Percentiles rank a stretch among this genome's conserved stretches.
phyloP scores from a whole-genome alignment of 495 filamentous ascomycete genomes.

The Penicillium lividum region DNA sequence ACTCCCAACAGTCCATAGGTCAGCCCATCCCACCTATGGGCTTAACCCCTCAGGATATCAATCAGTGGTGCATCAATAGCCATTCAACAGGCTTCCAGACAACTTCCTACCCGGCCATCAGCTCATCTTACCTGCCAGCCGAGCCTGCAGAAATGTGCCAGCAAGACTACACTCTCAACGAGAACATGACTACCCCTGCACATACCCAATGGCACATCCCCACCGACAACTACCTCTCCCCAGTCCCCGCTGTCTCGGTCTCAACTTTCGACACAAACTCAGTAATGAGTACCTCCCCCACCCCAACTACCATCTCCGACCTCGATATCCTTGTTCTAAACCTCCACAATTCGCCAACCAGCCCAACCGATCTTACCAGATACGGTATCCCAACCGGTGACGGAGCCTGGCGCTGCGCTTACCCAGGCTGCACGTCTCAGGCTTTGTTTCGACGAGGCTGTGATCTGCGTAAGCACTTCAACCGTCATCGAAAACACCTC shows the following conservation, averaged over 20 bases:
- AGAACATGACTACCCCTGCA: slow-evolving; percentile 10
- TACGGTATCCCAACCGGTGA: slow-evolving; percentile 36
- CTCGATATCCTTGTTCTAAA: slow-evolving; percentile 15
- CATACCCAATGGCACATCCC: slow-evolving; percentile 20
- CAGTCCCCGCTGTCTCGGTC: slow-evolving; percentile 12
- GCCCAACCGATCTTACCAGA: slow-evolving; percentile 29
- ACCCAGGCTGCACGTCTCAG: slow-evolving; percentile 57
- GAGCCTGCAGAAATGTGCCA: slow-evolving; percentile 8
- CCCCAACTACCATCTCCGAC: slow-evolving; percentile 22
- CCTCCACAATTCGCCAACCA: slow-evolving; percentile 13
- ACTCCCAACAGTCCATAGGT: slow-evolving; percentile 2
- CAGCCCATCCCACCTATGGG: slow-evolving; percentile 1
- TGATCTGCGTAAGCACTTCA: slow-evolving; percentile 66
- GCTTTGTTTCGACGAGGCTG: slow-evolving; percentile 60
- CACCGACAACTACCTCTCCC: slow-evolving; percentile 21
- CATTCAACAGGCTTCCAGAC: slow-evolving; percentile 16
- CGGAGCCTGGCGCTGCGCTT: slow-evolving; percentile 55
- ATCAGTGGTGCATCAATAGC: slow-evolving; percentile 28
- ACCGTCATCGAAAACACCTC: slow-evolving; percentile 61
- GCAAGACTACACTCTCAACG: slow-evolving; percentile 15
- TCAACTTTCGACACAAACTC: slow-evolving; percentile 12
- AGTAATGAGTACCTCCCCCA: slow-evolving; percentile 20
- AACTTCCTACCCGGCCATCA: slow-evolving; percentile 8
- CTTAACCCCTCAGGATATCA: slow-evolving; percentile 25
- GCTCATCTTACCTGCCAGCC: slow-evolving; percentile 14